Evolutionary conservation across 1,284 basidiomycete genomes (phyloP), one percentile per base, ranked within the genome.

Genomic region (Malassezia japonica): DNA sequence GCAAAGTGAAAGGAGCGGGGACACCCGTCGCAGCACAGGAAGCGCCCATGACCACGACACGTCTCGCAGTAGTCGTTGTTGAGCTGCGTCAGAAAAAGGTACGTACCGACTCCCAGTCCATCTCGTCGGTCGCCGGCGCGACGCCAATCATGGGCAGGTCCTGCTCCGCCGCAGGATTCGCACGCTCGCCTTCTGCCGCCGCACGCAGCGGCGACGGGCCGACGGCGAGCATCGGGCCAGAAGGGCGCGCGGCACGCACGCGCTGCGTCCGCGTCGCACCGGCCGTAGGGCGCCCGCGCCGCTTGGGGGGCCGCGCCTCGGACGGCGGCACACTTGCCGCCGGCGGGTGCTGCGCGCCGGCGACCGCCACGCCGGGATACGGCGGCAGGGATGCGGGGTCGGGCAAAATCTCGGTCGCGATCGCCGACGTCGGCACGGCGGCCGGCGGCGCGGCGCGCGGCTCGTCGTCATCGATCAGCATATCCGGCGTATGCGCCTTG

Each of bases 11-110:
- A 99, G 20, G 89, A 88, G 59, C 86, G 79, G 27, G 92, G 87
- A 72, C 94, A 99, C 12, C 91, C 90, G 72, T 98, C 92, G 75
- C 92, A 99, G 59, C 75, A 76, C 9, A 76, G 59, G 74, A 95
- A 96, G 49, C 90, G 86, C 24, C 80, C 80, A 42, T 77, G 76
- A 12, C 79, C 78, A 24, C 83, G 81, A 75, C 92, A 96, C 1
- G 87, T 81, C 45, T 89, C 91, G 74, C 91, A 96, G 67, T 87
- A 87, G 74, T 96, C 91, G 72, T 95, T 84, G 74, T 96, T 96
- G 48, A 82, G 46, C 44, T 44, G 23, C 23, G 24, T 28, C 21
- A 21, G 16, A 6, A 42, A 27, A 6, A 6, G 39, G 9, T 10
- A 42, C 40, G 27, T 42, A 42, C 40, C 23, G 44, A 38, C 21